phyloP scores from a whole-genome alignment of 345 rosid genomes.

The Atalantia buxifolia region DNA sequence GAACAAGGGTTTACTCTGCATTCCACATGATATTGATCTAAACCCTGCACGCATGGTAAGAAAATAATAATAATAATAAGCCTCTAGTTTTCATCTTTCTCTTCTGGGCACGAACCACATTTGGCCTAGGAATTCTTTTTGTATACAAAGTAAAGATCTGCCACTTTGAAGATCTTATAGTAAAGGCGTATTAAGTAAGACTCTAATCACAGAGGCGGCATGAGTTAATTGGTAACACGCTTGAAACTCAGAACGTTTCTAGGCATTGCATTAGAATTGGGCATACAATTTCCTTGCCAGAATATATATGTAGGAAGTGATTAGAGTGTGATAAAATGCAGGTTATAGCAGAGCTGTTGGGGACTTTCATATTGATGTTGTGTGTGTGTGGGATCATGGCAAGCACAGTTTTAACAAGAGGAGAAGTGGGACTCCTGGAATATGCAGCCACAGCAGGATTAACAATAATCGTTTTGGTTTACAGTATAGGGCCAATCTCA shows the following conservation, averaged over 20 bases:
- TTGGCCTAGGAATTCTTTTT: too few relatives aligned
- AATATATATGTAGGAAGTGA: too few relatives aligned
- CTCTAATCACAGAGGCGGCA: too few relatives aligned
- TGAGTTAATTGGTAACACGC: too few relatives aligned
- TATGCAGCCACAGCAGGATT: constrained; percentile 72
- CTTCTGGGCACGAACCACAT: too few relatives aligned
- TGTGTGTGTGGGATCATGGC: constrained; percentile 70
- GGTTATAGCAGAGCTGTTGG: constrained; percentile 74
- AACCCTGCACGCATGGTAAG: constrained; percentile 60
- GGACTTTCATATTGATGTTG: constrained; percentile 76
- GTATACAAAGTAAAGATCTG: too few relatives aligned
- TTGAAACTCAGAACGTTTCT: too few relatives aligned
- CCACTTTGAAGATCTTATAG: too few relatives aligned
- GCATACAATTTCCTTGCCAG: too few relatives aligned
- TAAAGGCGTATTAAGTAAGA: too few relatives aligned
- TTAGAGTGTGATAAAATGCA: constrained; percentile 20
- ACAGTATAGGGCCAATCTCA: constrained; percentile 68
- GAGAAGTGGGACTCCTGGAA: constrained; percentile 62
- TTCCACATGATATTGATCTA: constrained; percentile 34
- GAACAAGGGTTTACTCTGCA: constrained; percentile 16
- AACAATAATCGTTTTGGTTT: constrained; percentile 60
- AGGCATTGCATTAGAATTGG: too few relatives aligned
- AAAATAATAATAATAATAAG: neutral
- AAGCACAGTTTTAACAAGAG: constrained; percentile 47
- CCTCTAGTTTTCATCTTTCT: neutral